These are phyloP conservation scores for Amanita molliuscula DNA, from an alignment of 768 basidiomycete species.

Conservation along the genomic window DNA sequence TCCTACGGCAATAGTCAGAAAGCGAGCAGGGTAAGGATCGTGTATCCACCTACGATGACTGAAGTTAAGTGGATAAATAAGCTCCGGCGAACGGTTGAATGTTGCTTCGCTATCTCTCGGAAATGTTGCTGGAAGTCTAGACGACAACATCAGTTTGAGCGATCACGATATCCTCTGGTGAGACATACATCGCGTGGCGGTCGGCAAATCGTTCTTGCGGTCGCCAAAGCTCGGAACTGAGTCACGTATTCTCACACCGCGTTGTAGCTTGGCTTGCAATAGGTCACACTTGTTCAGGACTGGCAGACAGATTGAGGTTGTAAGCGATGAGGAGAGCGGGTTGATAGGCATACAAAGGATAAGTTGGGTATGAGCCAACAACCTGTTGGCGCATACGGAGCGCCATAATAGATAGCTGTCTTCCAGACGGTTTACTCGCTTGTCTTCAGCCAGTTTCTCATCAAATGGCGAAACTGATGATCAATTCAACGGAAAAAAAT, in stretches of 20 bases:
- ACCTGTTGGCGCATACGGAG: constrained; percentile 57
- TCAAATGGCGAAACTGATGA: constrained; percentile 67
- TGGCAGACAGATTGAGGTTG: constrained; percentile 9
- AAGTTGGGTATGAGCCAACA: constrained; percentile 49
- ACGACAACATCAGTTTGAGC: not conserved
- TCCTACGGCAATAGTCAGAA: constrained; percentile 33
- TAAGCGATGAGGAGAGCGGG: not conserved
- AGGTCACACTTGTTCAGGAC: constrained; percentile 69
- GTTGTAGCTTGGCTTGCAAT: constrained; percentile 59
- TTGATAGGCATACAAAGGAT: constrained; percentile 30
- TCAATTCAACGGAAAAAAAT: not conserved
- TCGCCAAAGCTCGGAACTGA: constrained; percentile 68
- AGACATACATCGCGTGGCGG: constrained; percentile 59
- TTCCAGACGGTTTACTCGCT: constrained; percentile 60
- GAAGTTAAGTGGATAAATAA: constrained; percentile 71
- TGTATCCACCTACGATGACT: constrained; percentile 50
- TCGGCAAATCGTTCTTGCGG: constrained; percentile 56
- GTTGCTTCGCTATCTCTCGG: constrained; percentile 55
- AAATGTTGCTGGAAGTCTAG: constrained; percentile 76
- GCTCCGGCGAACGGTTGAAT: constrained; percentile 53
- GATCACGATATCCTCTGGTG: not conserved
- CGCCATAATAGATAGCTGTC: constrained; percentile 73
- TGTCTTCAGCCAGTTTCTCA: constrained; percentile 65
- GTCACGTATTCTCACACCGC: constrained; percentile 56
- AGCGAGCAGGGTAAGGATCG: not conserved